phyloP scores from a whole-genome alignment of 106 monocot species.

The Posidonia australis region DNA sequence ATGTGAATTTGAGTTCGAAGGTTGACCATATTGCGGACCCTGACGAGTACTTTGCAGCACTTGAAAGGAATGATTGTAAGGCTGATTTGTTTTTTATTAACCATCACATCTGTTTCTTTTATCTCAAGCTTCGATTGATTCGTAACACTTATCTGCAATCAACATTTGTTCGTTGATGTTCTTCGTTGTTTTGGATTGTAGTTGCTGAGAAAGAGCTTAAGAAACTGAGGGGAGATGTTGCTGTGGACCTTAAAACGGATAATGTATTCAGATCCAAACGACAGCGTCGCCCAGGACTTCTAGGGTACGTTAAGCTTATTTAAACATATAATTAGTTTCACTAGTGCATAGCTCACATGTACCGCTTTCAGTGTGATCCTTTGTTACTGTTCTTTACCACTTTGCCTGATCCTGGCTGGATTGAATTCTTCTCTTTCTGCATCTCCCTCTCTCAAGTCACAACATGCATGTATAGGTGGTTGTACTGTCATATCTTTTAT shows the following conservation, averaged over 20 bases:
- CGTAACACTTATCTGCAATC: background rate
- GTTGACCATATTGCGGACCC: conserved; percentile 1
- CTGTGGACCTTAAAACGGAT: background rate
- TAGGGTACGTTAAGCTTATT: background rate
- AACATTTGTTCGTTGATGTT: background rate
- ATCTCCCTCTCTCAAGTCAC: background rate
- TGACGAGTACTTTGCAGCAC: conserved; percentile 8
- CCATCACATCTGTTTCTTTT: background rate
- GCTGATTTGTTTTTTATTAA: background rate
- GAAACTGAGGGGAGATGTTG: background rate
- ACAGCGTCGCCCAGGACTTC: conserved; percentile 5
- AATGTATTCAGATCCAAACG: background rate
- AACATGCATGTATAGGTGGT: background rate
- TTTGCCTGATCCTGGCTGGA: background rate
- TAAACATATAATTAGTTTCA: too few relatives aligned
- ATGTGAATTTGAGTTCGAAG: background rate
- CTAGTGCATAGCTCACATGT: too few relatives aligned
- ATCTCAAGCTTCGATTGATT: background rate
- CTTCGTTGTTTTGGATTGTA: background rate
- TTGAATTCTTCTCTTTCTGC: background rate
- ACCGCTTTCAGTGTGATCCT: background rate
- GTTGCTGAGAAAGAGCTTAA: conserved; percentile 13
- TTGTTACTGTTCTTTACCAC: background rate
- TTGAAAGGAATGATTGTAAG: conserved; percentile 7
- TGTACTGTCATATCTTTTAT: background rate